Conservation (phyloP, 2,329 filamentous ascomycete genomes). For the Arachnopeziza araneosa region DNA sequence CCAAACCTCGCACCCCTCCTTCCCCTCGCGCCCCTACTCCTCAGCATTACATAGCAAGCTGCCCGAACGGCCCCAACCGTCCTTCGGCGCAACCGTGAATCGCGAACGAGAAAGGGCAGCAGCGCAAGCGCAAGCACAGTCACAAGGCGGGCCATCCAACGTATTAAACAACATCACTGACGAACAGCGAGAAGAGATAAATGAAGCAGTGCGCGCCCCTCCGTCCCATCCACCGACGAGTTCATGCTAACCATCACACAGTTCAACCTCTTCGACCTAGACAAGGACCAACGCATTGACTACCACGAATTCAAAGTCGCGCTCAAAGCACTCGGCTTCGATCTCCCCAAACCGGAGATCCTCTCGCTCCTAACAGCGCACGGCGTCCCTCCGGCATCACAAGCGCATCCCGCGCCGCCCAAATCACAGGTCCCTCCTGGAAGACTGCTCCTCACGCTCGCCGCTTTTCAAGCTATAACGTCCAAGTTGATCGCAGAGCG, state of each 20-base stretch:
- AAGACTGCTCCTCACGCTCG: constrained; percentile 62
- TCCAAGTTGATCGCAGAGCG: constrained; percentile 74
- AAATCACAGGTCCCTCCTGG: constrained; percentile 42
- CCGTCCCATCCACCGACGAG: not conserved
- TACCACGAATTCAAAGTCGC: constrained; percentile 98
- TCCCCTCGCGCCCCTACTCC: constrained; percentile 37
- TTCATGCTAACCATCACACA: constrained; percentile 33
- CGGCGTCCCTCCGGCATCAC: constrained; percentile 57
- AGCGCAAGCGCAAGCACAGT: constrained; percentile 23
- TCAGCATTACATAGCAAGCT: constrained; percentile 43
- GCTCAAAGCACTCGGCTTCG: constrained; percentile 91
- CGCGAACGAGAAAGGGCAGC: constrained; percentile 35
- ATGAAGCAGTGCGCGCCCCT: constrained; percentile 71
- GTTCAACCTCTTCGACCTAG: constrained; percentile 95
- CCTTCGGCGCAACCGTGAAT: constrained; percentile 35
- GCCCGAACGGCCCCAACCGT: constrained; percentile 41
- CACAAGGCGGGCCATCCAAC: constrained; percentile 14
- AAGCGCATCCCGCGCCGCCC: constrained; percentile 36
- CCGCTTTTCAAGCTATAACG: constrained; percentile 69
- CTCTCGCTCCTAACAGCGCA: constrained; percentile 75
- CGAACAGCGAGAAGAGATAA: constrained; percentile 88
- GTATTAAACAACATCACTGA: constrained; percentile 55
- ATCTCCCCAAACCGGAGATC: constrained; percentile 80
- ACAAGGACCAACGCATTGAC: constrained; percentile 90
- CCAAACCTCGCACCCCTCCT: constrained; percentile 42